Evolutionary conservation across 202 grass and related monocot genomes (phyloP).

Genomic region (Cymbopogon flexuosus): DNA sequence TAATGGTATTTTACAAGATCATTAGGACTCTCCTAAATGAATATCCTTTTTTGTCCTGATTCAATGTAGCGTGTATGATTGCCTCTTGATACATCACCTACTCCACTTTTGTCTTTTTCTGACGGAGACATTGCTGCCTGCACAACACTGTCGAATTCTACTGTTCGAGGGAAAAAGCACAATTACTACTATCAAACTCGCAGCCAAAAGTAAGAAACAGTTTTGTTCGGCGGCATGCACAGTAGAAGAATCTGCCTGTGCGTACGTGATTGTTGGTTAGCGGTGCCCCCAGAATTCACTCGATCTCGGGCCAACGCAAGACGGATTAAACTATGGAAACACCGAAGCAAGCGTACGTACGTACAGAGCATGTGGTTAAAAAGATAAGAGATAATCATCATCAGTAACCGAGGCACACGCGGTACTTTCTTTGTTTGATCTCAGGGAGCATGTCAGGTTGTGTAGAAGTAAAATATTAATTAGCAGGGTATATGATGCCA

Average conservation of each 20-base stretch:
- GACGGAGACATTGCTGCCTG: not conserved
- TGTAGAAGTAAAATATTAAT: not conserved
- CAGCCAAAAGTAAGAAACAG: not conserved
- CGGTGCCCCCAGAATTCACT: not conserved
- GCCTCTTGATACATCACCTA: not conserved
- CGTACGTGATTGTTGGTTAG: not conserved
- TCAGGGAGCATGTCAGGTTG: constrained; percentile 5
- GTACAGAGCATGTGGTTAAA: not conserved
- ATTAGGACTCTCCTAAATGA: too few species aligned
- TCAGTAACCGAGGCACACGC: constrained; percentile 8
- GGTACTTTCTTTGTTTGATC: constrained; percentile 21
- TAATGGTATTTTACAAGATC: too few species aligned
- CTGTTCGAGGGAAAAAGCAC: not conserved
- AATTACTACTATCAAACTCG: not conserved
- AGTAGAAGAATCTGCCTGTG: constrained; percentile 5
- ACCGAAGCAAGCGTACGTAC: not conserved
- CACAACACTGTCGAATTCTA: not conserved
- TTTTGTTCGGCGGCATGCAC: not conserved
- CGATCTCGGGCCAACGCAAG: not conserved
- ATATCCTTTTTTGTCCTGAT: not conserved
- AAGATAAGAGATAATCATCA: not conserved
- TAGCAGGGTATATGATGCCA: not conserved
- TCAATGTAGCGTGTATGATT: not conserved
- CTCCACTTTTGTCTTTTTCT: not conserved
- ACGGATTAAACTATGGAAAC: not conserved